These are phyloP conservation scores for Xylariomycetidae sp. DNA, from an alignment of 2,329 filamentous ascomycete species.

Conservation along the genomic window DNA sequence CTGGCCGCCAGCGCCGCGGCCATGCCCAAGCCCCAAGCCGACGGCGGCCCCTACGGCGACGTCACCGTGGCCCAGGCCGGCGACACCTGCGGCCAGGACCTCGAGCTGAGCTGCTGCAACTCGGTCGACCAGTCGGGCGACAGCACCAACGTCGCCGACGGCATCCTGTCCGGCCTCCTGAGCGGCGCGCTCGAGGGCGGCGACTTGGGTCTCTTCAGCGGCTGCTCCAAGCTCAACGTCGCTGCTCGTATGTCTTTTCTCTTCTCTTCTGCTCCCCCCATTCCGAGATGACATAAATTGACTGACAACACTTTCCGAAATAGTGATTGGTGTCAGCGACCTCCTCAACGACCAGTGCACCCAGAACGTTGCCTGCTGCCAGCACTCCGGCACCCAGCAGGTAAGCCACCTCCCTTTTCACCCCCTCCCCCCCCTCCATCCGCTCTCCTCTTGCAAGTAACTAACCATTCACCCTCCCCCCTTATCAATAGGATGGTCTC, in stretches of 20 bases:
- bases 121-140: slow-evolving; percentile 23
- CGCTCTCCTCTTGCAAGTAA: not conserved
- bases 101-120: slow-evolving; percentile 30
- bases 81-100: slow-evolving; percentile 23
- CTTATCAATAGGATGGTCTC: slow-evolving; percentile 21
- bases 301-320: not conserved
- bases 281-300: no score
- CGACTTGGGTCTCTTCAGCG: slow-evolving; percentile 22
- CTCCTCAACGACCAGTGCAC: slow-evolving; percentile 25
- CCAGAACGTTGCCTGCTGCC: slow-evolving; percentile 28
- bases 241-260: slow-evolving; percentile 17
- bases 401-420: slow-evolving; percentile 12
- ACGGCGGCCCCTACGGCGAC: slow-evolving; percentile 9
- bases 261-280: not conserved
- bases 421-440: not conserved
- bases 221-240: slow-evolving; percentile 26
- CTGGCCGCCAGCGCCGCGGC: slow-evolving; percentile 28
- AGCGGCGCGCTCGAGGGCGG: slow-evolving; percentile 15
- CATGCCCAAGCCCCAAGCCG: slow-evolving; percentile 14
- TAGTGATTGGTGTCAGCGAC: slow-evolving; percentile 22
- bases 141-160: slow-evolving; percentile 15
- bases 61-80: slow-evolving; percentile 24
- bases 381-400: slow-evolving; percentile 21
- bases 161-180: slow-evolving; percentile 22
- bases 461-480: slow-evolving; percentile 7